Evolutionary conservation across 2,329 filamentous ascomycete species (phyloP), one percentile per base, ranked within the genome.

Genomic region (Trichoderma sp.): DNA sequence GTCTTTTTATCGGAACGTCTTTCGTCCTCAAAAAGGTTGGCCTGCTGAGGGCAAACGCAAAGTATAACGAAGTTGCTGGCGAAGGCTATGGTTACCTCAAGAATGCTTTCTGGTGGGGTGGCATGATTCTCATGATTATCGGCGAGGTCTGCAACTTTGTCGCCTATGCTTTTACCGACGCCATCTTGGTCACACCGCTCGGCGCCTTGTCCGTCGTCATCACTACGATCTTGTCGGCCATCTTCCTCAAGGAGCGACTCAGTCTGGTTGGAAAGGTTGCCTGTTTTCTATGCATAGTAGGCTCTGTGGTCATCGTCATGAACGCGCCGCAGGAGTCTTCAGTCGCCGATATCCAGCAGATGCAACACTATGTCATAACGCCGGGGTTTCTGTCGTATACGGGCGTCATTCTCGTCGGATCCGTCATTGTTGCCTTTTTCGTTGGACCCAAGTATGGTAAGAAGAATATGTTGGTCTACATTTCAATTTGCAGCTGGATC

Each of bases 81-180:
- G 96, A 98, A 84, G 97, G 97, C 75, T 98, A 98, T 83, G 95
- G 96, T 77, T 99, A 98, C 83, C 91, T 99, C 80, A 98, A 97
- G 86, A 98, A 98, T 81, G 88, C 88, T 24, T 98, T 90, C 87
- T 99, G 97, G 97, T 99, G 97, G 97, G 84, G 87, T 1, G 97
- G 97, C 80, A 98, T 99, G 97, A 95, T 88, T 0, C 89, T 98
- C 76, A 98, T 99, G 97, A 98, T 98, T 80, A 81, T 98, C 60
- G 97, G 97, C 79, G 97, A 99, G 85, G 91, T 98, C 75, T 97
- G 95, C 90, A 99, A 99, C 85, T 97, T 98, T 83, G 94, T 96
- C 82, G 97, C 97, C 72, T 98, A 98, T 82, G 94, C 95, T 75
- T 98, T 98, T 81, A 97, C 97, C 77, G 97, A 98, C 84, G 96